Evolutionary conservation across 1,284 basidiomycete genomes (phyloP).

Genomic region (Apiotrichum sp.): DNA sequence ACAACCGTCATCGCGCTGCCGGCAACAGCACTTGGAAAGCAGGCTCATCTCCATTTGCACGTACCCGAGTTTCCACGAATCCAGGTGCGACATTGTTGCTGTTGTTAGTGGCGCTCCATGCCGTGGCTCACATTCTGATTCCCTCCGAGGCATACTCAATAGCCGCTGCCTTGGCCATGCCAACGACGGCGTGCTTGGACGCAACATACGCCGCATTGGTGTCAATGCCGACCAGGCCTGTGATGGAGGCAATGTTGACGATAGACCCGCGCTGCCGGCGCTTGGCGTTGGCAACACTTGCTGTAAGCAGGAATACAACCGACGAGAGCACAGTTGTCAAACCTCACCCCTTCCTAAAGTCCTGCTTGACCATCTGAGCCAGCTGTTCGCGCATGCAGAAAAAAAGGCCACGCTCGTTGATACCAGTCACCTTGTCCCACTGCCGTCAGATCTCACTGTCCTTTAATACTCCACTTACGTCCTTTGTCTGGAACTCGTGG

Average conservation of each 20-base stretch:
- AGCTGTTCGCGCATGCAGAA: constrained; percentile 18
- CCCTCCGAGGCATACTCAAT: constrained; percentile 13
- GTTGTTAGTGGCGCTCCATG: too few relatives aligned
- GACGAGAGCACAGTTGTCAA: too few relatives aligned
- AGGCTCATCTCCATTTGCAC: background rate
- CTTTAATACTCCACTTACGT: constrained; percentile 7
- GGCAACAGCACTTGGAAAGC: too few relatives aligned
- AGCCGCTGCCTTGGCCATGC: constrained; percentile 16
- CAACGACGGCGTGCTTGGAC: constrained; percentile 20
- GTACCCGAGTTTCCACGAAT: constrained; percentile 1
- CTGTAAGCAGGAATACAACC: too few relatives aligned
- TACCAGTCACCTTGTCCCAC: constrained; percentile 26
- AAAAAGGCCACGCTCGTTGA: constrained; percentile 24
- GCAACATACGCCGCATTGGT: constrained; percentile 12
- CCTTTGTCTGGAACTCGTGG: constrained; percentile 16
- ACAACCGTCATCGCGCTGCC: too few relatives aligned
- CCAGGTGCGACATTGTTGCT: constrained; percentile 14
- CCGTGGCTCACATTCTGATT: constrained; percentile 12
- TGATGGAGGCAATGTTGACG: constrained; percentile 16
- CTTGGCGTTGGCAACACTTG: background rate
- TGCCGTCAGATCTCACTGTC: constrained; percentile 7
- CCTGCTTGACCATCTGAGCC: constrained; percentile 19
- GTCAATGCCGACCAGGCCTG: constrained; percentile 2
- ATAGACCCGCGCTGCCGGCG: constrained; percentile 21
- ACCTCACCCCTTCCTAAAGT: background rate